Evolutionary conservation across 257 asterid genomes (phyloP), one percentile per base, ranked within the genome.

Genomic region (Solanum piurae): DNA sequence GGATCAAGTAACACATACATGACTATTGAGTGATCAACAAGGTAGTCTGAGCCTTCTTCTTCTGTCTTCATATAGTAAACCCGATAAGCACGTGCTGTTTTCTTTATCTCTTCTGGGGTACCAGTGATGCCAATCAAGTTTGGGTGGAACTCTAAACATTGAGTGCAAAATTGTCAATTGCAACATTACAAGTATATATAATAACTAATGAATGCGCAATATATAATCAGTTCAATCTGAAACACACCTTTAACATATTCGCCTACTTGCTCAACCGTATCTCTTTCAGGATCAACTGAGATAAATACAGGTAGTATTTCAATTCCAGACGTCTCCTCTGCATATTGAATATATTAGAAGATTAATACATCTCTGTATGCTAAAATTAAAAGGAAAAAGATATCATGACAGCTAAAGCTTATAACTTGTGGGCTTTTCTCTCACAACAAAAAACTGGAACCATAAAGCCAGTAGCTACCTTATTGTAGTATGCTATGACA

Each of bases 241-340:
- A 58, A 73, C 52, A 37, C 90, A 97, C 99, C 99, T 95, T 95
- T 94, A 88, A 95, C 92, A 88, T 97, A 97, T 91, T 95, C 99
- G 4, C 91, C 89, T 60, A 97, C 98, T 93, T 95, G 98, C 89
- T 97, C 98, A 66, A 94, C 98, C 2, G 92, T 95, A 90, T 97
- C 98, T 90, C 99, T 93, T 90, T 97, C 98, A 23, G 98, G 98
- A 91, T 97, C 98, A 88, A 97, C 99, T 49, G 99, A 95, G 89
- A 97, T 93, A 92, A 97, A 97, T 55, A 97, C 87, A 7, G 99
- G 99, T 40, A 97, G 95, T 46, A 97, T 94, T 86, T 95, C 93
- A 64, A 95, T 80, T 85, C 98, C 95, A 79, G 98, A 92, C 89
- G 91, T 95, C 75, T 93, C 94, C 90, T 95, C 98, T 95, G 94